Evolutionary conservation across 2,329 filamentous ascomycete genomes (phyloP).

Genomic region (Trichoderma asperellum): DNA sequence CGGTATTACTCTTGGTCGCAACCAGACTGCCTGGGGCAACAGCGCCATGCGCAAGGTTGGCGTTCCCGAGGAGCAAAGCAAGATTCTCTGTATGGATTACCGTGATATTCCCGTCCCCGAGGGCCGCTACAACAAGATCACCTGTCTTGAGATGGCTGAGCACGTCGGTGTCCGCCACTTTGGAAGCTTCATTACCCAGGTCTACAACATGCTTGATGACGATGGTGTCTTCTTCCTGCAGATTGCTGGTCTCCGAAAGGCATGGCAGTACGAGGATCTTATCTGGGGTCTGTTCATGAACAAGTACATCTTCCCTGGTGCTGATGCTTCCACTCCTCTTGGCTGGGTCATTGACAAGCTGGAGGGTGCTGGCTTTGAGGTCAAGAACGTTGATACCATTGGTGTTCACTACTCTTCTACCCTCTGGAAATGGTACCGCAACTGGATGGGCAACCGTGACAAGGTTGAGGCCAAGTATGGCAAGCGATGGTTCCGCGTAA

Average conservation of each 20-base stretch:
- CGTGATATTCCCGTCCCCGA: slow-evolving; percentile 84
- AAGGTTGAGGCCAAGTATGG: slow-evolving; percentile 96
- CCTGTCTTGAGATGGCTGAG: slow-evolving; percentile 97
- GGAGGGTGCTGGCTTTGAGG: slow-evolving; percentile 71
- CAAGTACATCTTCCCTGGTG: slow-evolving; percentile 98
- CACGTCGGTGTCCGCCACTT: slow-evolving; percentile 96
- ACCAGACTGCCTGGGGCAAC: slow-evolving; percentile 98
- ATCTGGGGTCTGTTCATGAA: slow-evolving; percentile 99
- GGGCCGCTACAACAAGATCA: slow-evolving; percentile 83
- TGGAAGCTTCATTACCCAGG: slow-evolving; percentile 77
- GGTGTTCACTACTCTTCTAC: slow-evolving; percentile 97
- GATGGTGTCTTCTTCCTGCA: slow-evolving; percentile 96
- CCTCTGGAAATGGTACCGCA: slow-evolving; percentile 97
- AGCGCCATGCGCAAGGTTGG: slow-evolving; percentile 80
- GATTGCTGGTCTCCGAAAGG: slow-evolving; percentile 89
- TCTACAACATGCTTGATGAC: slow-evolving; percentile 94
- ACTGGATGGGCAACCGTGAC: slow-evolving; percentile 93
- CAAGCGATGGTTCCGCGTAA: slow-evolving; percentile 89
- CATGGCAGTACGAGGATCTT: slow-evolving; percentile 97
- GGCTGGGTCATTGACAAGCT: slow-evolving; percentile 84
- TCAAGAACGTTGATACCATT: slow-evolving; percentile 90
- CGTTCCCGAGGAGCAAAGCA: slow-evolving; percentile 84
- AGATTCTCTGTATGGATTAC: slow-evolving; percentile 95
- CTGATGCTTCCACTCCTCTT: slow-evolving; percentile 91
- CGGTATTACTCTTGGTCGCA: slow-evolving; percentile 91